A percentile compares a stretch with the other conserved stretches of the same genome.
phyloP scores from a whole-genome alignment of 495 filamentous ascomycete species.

The Hypoxylon cercidicola region DNA sequence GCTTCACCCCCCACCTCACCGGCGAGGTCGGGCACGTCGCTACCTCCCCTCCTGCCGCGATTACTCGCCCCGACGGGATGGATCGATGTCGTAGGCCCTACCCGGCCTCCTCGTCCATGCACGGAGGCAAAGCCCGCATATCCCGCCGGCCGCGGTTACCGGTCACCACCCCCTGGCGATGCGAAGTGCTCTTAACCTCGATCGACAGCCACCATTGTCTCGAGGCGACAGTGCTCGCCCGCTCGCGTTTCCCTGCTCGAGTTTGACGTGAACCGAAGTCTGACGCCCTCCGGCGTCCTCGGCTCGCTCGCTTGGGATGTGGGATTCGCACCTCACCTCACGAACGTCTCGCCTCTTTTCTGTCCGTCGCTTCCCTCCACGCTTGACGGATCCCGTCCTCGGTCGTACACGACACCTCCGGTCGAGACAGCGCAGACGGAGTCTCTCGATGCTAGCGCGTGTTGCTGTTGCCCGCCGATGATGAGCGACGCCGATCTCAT shows the following conservation, averaged over 20 bases:
- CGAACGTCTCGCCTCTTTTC: slow-evolving; percentile 2
- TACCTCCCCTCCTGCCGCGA: slow-evolving; percentile 23
- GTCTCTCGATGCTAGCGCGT: slow-evolving; percentile 30
- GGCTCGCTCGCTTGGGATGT: slow-evolving; percentile 19
- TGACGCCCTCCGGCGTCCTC: slow-evolving; percentile 23
- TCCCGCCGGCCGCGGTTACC: slow-evolving; percentile 37
- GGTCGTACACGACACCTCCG: slow-evolving; percentile 33
- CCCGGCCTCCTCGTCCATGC: slow-evolving; percentile 38
- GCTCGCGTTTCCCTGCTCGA: not conserved
- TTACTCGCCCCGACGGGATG: slow-evolving; percentile 25
- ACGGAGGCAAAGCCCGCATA: slow-evolving; percentile 12
- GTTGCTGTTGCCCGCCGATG: slow-evolving; percentile 17
- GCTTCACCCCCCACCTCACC: slow-evolving; percentile 33
- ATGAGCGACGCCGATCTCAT: slow-evolving; percentile 23
- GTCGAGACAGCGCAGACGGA: slow-evolving; percentile 26
- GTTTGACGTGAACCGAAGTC: slow-evolving; percentile 22
- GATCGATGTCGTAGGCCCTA: slow-evolving; percentile 22
- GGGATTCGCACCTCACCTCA: not conserved
- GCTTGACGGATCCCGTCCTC: slow-evolving; percentile 21
- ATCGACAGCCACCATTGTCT: slow-evolving; percentile 30
- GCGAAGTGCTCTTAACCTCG: slow-evolving; percentile 29
- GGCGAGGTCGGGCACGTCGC: slow-evolving; percentile 35
- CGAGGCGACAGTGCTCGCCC: slow-evolving; percentile 15
- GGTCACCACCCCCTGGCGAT: slow-evolving; percentile 13
- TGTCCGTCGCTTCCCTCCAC: slow-evolving; percentile 8